Base-by-base conservation (phyloP, 208 protist species). In the Lotmaria passim region DNA sequence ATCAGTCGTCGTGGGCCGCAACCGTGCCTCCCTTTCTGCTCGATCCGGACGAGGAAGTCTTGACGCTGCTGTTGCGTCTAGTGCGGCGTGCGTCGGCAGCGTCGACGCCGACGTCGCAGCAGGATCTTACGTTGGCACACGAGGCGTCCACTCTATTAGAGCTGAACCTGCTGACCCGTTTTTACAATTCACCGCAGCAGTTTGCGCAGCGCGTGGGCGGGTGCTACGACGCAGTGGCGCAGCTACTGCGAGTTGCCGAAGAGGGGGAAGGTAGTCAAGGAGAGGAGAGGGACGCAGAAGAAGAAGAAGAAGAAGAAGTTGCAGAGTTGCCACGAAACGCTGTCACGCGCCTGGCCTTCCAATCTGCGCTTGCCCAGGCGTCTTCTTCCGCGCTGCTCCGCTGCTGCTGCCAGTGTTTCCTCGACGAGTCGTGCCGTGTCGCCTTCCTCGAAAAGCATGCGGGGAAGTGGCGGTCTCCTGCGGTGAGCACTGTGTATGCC, bases 381-480 rank as follows among this genome's bases (percentile, higher is more conserved):
- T 69, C 62, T 17, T 53, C 55, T 21, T 46, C 50, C 21, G 75
- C 60, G 30, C 78, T 93, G 41, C 80, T 89, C 34, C 73, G 51
- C 23, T 85, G 72, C 66, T 91, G 83, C 39, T 87, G 84, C 52
- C 81, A 78, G 38, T 94, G 89, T 64, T 87, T 94, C 55, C 69
- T 94, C 39, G 81, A 74, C n/a, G 79, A 83, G 56, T 56, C 75
- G 34, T 65, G 68, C 24, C 78, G 82, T 23, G 66, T 91, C 46
- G 52, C 36, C 26, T 94, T 90, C 69, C 62, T 94, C 17, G 81
- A 86, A 65, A 72, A 67, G 46, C 70, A 83, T 8, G 70, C 84
- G 0, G 89, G 84, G 15, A 69, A 72, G 58, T 30, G 31, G 38
- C 69, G 87, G 24, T 70, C 57, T 2, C 53, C 79, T 31, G 57